phyloP scores from a whole-genome alignment of 805 yeast species.

The Wickerhamomyces rabaulensis region DNA sequence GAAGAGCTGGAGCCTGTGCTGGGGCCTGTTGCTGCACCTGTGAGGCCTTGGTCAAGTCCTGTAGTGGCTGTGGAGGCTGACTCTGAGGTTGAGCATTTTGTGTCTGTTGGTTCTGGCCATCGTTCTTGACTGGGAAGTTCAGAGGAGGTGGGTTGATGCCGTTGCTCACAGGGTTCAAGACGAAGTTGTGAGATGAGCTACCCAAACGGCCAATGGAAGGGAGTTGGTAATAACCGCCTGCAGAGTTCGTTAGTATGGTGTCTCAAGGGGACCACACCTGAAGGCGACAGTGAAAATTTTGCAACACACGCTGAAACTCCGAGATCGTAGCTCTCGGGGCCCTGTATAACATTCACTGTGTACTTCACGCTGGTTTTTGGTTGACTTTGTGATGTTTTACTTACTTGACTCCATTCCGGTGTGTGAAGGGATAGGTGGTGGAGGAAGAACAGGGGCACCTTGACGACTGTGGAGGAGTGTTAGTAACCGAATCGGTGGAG shows the following conservation, averaged over 20 bases:
- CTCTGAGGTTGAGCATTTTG: slow-evolving; percentile 7
- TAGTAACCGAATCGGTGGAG: background rate
- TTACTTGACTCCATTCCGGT: slow-evolving; percentile 21
- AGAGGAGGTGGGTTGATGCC: slow-evolving; percentile 11
- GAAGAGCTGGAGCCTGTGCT: slow-evolving; percentile 3
- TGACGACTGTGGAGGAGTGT: slow-evolving; percentile 38
- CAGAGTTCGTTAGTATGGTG: slow-evolving; percentile 10
- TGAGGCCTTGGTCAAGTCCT: slow-evolving; percentile 3
- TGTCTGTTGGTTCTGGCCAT: slow-evolving; percentile 10
- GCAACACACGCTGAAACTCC: background rate
- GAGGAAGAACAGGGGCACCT: slow-evolving; percentile 54
- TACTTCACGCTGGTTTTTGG: background rate
- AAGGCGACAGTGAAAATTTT: background rate
- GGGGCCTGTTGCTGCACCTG: slow-evolving; percentile 10
- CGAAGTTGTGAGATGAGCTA: slow-evolving; percentile 13
- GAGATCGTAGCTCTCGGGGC: background rate
- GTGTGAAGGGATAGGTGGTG: slow-evolving; percentile 33
- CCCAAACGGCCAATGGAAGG: slow-evolving; percentile 19
- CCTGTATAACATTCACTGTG: background rate
- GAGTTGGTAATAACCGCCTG: slow-evolving; percentile 18
- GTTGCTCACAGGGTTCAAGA: slow-evolving; percentile 14
- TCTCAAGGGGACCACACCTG: background rate
- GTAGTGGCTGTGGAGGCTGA: slow-evolving; percentile 7
- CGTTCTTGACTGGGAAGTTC: slow-evolving; percentile 4
- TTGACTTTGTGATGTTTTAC: slow-evolving; percentile 5